phyloP scores from a whole-genome alignment of 2,329 filamentous ascomycete genomes.

The Paracoccidioides lutzii region DNA sequence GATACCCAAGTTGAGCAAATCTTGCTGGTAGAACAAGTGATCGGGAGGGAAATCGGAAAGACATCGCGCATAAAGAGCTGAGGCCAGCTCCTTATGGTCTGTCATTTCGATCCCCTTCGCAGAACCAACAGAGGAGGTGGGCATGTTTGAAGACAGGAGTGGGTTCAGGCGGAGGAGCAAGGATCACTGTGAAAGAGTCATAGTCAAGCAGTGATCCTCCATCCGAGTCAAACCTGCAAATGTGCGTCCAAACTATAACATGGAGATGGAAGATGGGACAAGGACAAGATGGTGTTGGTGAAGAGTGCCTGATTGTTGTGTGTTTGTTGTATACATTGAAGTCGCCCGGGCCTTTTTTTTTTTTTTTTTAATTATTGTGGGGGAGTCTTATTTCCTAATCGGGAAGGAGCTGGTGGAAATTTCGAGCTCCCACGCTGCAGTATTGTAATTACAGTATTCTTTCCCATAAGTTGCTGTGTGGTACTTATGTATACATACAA shows the following conservation, averaged over 20 bases:
- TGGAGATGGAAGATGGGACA: background rate
- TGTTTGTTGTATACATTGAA: background rate
- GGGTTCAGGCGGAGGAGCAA: slow-evolving; percentile 6
- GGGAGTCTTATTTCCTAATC: slow-evolving; percentile 5
- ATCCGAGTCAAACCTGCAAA: background rate
- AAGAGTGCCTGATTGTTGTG: background rate
- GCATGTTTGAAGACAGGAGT: slow-evolving; percentile 5
- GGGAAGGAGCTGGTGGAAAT: background rate
- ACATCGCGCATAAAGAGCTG: slow-evolving; percentile 35
- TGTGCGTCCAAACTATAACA: background rate
- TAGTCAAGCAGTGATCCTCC: slow-evolving; percentile 16
- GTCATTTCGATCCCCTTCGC: slow-evolving; percentile 9
- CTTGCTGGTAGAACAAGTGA: slow-evolving; percentile 35
- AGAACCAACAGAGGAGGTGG: slow-evolving; percentile 22
- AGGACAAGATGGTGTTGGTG: background rate
- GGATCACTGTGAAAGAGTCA: slow-evolving; percentile 24
- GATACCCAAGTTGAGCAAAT: slow-evolving; percentile 31
- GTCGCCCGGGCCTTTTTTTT: slow-evolving; percentile 1
- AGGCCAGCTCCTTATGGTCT: slow-evolving; percentile 27
- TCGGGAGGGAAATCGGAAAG: slow-evolving; percentile 27
- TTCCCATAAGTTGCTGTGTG: background rate
- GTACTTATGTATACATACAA: slow-evolving; percentile 2
- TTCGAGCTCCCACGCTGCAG: background rate
- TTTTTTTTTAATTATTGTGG: background rate
- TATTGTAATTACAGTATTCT: background rate